Conservation (phyloP, 2,329 filamentous ascomycete species). For the Sordariomycetes sp. region DNA sequence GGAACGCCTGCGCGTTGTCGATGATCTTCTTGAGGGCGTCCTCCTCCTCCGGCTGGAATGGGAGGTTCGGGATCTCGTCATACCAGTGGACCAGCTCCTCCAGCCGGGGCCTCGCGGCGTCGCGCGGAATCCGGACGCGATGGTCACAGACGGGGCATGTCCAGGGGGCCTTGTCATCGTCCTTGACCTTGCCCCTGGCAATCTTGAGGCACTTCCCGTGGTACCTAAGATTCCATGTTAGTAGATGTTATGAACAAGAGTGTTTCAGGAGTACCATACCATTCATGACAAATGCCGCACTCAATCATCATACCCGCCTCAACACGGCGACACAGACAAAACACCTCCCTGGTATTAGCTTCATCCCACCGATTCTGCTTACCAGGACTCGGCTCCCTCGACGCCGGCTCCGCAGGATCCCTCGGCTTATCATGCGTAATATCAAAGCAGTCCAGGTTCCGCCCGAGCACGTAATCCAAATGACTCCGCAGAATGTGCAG, state of each 20-base stretch:
- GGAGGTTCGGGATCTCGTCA: conserved; percentile 65
- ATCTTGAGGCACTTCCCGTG: conserved; percentile 98
- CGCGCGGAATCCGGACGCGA: conserved; percentile 90
- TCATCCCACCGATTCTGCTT: conserved; percentile 45
- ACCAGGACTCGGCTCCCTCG: conserved; percentile 58
- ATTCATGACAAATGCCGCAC: conserved; percentile 95
- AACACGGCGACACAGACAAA: conserved; percentile 86
- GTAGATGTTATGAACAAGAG: neutral
- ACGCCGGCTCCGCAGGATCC: conserved; percentile 82
- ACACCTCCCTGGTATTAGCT: conserved; percentile 60
- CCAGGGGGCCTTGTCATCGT: conserved; percentile 74
- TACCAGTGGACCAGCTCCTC: conserved; percentile 79
- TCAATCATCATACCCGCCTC: conserved; percentile 99
- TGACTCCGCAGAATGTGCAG: conserved; percentile 91
- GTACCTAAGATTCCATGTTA: conserved; percentile 45
- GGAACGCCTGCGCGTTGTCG: conserved; percentile 70
- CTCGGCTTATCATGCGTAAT: conserved; percentile 72
- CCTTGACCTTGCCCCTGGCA: conserved; percentile 91
- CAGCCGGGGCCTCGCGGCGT: conserved; percentile 87
- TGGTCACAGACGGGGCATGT: conserved; percentile 97
- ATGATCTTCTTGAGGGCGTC: conserved; percentile 77
- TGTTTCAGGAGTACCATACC: conserved; percentile 38
- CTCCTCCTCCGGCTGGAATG: conserved; percentile 95
- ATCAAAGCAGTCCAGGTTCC: conserved; percentile 86
- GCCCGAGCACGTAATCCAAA: conserved; percentile 83